Base-by-base conservation (phyloP, 352 stramenopile species). In the Globisporangium apiculatum region DNA sequence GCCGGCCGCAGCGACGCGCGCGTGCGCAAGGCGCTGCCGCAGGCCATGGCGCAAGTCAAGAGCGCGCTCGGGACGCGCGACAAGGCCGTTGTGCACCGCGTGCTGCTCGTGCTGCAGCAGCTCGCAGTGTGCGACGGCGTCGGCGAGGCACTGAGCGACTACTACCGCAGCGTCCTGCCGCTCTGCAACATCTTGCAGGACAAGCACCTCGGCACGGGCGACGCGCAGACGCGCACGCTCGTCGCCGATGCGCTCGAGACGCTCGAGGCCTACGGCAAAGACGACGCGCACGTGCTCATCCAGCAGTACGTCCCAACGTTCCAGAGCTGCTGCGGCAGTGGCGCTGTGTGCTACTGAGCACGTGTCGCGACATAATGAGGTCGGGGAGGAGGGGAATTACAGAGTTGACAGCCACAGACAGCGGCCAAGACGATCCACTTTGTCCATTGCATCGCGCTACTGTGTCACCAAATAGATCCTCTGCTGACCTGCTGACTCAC, bases 181-280 rank as follows among this genome's bases (percentile, higher is more conserved):
- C 64, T 91, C 48, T 93, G 80, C 65, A 93, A 90, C 65, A 83
- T 93, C 35, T 53, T 91, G 14, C 82, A 90, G 61, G 83, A 90
- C 73, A 83, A 83, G 51, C 80, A 87, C 54, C 55, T 91, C 40
- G 80, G 79, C 55, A 90, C 76, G 1, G 80, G 79, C 48, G 79
- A 92, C 59, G 71, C 73, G 12, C 60, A 48, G 38, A 92, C 80
- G 0, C 79, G 69, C 58, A 69, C 69, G 37, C 65, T 92, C 8
- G 76, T 90, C 45, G 69, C 75, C 1, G 78, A 90, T 40, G 67
- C 71, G 17, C 73, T 92, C 36, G 83, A 92, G 66, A 86, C 75
- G 35, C 68, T 92, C 42, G 79, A 90, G 42, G 76, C 77, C 6
- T 92, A 87, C 55, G 83, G 80, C 43, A 73, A 65, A 49, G 72